These are phyloP conservation scores for Lactifluus subvellereus DNA, from an alignment of 768 basidiomycete species.

Conservation along the genomic window DNA sequence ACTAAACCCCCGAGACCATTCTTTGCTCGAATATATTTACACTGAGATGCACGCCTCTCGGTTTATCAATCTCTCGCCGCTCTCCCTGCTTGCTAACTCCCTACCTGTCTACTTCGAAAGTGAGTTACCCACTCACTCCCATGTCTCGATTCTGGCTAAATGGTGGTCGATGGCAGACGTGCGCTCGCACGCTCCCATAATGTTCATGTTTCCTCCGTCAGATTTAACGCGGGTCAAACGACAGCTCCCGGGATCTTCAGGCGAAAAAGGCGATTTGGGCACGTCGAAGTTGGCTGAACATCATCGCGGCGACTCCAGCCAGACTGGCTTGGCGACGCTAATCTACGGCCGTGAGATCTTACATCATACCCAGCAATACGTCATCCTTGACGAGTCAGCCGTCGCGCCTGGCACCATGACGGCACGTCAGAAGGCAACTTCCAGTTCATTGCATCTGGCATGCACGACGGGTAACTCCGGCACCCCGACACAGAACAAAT, in stretches of 20 bases:
- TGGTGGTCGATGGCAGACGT: slow-evolving; percentile 41
- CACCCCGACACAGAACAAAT: neutral
- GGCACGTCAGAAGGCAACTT: slow-evolving; percentile 14
- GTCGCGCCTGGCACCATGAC: slow-evolving; percentile 38
- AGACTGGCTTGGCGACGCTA: neutral
- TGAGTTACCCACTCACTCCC: slow-evolving; percentile 27
- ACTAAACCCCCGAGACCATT: slow-evolving; percentile 61
- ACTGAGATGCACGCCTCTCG: slow-evolving; percentile 59
- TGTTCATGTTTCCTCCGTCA: slow-evolving; percentile 52
- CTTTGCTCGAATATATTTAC: slow-evolving; percentile 58
- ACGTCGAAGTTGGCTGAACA: neutral
- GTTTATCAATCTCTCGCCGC: slow-evolving; percentile 62
- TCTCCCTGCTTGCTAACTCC: slow-evolving; percentile 53
- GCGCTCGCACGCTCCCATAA: slow-evolving; percentile 58
- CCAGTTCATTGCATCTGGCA: neutral
- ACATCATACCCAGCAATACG: slow-evolving; percentile 37
- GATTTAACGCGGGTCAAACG: slow-evolving; percentile 13
- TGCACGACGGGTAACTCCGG: neutral
- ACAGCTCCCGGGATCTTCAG: neutral
- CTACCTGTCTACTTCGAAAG: slow-evolving; percentile 60
- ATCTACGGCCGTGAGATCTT: slow-evolving; percentile 14
- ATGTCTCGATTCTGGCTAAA: neutral
- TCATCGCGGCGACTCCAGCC: neutral
- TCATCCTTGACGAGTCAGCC: slow-evolving; percentile 39
- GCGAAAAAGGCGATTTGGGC: neutral